Conservation (phyloP, 306 rosid genomes). For the Lablab purpureus region DNA sequence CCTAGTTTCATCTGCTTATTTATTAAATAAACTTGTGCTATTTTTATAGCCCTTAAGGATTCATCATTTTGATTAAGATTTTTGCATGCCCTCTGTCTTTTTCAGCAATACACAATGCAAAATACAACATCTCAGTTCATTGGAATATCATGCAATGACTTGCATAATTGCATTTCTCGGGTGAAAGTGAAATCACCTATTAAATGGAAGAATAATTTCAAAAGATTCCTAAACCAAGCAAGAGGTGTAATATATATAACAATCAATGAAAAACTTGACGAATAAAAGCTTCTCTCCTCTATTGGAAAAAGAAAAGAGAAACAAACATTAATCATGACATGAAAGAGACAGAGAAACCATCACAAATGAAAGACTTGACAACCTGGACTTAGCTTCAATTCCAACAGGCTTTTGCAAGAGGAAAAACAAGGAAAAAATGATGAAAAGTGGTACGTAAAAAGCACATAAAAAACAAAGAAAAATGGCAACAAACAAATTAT, state of each 20-base stretch:
- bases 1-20: no score
- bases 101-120: background rate
- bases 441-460: background rate
- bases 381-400: no score
- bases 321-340: background rate
- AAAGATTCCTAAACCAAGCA: background rate
- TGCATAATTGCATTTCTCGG: background rate
- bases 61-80: background rate
- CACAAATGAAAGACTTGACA: background rate
- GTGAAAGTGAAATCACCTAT: background rate
- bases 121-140: background rate
- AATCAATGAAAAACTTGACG: background rate
- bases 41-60: background rate
- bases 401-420: background rate
- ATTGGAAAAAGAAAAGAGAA: background rate
- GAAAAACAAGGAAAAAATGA: background rate
- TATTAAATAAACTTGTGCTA: no score
- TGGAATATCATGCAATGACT: background rate
- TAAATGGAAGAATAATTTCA: background rate
- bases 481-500: background rate
- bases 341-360: background rate
- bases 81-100: background rate
- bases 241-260: background rate
- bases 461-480: background rate
- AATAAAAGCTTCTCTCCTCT: background rate